Evolutionary conservation across 202 grass and related monocot genomes (phyloP), one percentile per base, ranked within the genome.

Genomic region (Digitaria exilis): DNA sequence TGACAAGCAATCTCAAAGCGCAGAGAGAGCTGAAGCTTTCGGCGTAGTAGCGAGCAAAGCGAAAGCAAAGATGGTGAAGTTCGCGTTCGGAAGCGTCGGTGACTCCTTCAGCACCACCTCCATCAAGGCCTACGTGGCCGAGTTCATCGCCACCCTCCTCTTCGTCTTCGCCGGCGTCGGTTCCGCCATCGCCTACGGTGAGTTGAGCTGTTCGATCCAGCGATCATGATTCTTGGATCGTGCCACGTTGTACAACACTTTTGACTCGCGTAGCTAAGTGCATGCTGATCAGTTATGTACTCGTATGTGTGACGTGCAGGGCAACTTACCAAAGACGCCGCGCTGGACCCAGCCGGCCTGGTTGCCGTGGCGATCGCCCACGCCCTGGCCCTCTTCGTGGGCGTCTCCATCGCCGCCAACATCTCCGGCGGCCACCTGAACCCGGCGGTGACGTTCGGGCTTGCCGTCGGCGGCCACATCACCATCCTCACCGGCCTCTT

Each of bases 71-170:
- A 94, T 97, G 94, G 94, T 97, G 91, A 97, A 90, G 81, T 83
- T 97, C 43, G 46, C 89, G 44, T 87, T 97, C 70, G 94, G 94
- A 66, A 90, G 77, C 82, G 80, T 69, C 3, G 94, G 89, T 0
- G 91, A 97, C 79, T 94, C 94, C 42, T 97, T 97, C 83, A 94
- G 94, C 58, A n/a, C 49, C 62, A 57, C 79, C 24, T 92, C 94
- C 65, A 67, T 97, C 63, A 94, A 92, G 89, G 58, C 91, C 49
- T 97, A 97, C 66, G 65, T 97, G 49, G 87, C 94, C 5, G 94
- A 97, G 94, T 97, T 97, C 87, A 97, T 97, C 66, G 90, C 94
- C 73, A 97, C 94, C 7, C 87, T 97, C 75, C 87, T 97, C 78
- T 97, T 97, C 12, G 94, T 97, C 42, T 97, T 97, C 60, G 89